Conservation (phyloP, 2,329 filamentous ascomycete genomes). For the Erysiphe neolycopersici region DNA sequence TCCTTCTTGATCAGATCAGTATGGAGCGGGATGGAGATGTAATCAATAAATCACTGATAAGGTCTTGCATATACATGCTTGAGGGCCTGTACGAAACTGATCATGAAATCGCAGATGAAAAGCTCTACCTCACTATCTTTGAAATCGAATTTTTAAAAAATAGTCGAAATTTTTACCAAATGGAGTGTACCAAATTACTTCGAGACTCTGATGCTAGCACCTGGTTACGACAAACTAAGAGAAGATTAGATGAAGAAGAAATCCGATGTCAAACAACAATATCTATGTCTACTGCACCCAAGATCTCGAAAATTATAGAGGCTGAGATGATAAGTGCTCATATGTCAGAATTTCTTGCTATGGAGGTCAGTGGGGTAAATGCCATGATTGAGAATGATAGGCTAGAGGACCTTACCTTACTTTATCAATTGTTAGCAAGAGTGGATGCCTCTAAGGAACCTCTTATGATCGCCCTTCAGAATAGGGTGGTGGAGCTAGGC, state of each 20-base stretch:
- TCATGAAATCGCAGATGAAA: conserved; percentile 48
- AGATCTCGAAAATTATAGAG: conserved; percentile 55
- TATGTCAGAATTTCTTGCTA: conserved; percentile 53
- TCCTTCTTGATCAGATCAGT: conserved; percentile 70
- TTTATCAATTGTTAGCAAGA: conserved; percentile 54
- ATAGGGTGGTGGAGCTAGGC: conserved; percentile 54
- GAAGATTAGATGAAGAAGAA: conserved; percentile 52
- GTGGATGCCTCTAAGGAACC: conserved; percentile 50
- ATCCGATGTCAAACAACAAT: conserved; percentile 65
- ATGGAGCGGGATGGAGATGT: conserved; percentile 81
- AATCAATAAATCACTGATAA: conserved; percentile 60
- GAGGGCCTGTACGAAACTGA: conserved; percentile 66
- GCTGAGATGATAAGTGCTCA: conserved; percentile 52
- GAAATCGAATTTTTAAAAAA: conserved; percentile 49
- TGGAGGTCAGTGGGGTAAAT: conserved; percentile 61
- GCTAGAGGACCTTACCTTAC: conserved; percentile 46
- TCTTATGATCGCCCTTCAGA: conserved; percentile 43
- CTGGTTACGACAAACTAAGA: conserved; percentile 54
- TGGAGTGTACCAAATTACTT: conserved; percentile 49
- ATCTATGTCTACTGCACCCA: conserved; percentile 41
- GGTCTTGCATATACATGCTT: conserved; percentile 69
- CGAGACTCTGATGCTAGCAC: conserved; percentile 53
- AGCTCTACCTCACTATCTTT: conserved; percentile 62
- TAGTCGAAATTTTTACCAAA: conserved; percentile 46
- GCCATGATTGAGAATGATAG: conserved; percentile 85